Evolutionary conservation across 768 basidiomycete genomes (phyloP).

Genomic region (Lentinula lateritia): DNA sequence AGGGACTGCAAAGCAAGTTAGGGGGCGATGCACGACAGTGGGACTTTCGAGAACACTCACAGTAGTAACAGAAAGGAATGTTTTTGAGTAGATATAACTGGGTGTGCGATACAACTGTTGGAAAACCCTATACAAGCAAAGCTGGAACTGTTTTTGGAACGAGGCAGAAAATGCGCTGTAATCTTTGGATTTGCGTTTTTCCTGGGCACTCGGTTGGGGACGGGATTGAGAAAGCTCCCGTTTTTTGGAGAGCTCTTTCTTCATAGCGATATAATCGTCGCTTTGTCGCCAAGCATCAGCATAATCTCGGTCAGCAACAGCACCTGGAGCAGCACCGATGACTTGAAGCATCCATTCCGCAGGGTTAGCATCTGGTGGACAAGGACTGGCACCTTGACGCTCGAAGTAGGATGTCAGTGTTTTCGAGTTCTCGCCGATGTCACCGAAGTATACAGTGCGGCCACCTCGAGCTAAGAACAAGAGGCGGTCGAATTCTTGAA

Average conservation of each 20-base stretch:
- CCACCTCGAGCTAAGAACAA: constrained; percentile 48
- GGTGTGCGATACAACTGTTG: constrained; percentile 22
- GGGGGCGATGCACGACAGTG: not conserved
- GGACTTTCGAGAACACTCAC: not conserved
- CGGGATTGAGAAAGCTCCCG: constrained; percentile 8
- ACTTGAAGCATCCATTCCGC: constrained; percentile 43
- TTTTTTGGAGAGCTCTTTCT: constrained; percentile 28
- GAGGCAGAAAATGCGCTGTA: constrained; percentile 18
- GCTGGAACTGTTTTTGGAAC: constrained; percentile 15
- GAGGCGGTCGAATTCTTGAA: constrained; percentile 49
- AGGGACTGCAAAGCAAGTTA: constrained; percentile 4
- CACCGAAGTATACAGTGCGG: constrained; percentile 51
- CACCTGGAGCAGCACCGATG: constrained; percentile 38
- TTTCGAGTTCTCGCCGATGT: constrained; percentile 46
- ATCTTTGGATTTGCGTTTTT: constrained; percentile 9
- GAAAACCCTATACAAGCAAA: constrained; percentile 20
- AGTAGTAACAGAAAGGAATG: constrained; percentile 6
- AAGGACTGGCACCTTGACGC: constrained; percentile 44
- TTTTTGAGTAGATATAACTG: constrained; percentile 19
- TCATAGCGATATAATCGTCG: constrained; percentile 27
- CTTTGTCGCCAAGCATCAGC: constrained; percentile 34
- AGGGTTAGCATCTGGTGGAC: constrained; percentile 54
- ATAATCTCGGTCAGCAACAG: constrained; percentile 32
- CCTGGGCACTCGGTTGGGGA: constrained; percentile 9
- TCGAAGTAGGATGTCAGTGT: constrained; percentile 59